Evolutionary conservation across 148 eudicot species (phyloP), one percentile per base, ranked within the genome.

Genomic region (Silene latifolia): DNA sequence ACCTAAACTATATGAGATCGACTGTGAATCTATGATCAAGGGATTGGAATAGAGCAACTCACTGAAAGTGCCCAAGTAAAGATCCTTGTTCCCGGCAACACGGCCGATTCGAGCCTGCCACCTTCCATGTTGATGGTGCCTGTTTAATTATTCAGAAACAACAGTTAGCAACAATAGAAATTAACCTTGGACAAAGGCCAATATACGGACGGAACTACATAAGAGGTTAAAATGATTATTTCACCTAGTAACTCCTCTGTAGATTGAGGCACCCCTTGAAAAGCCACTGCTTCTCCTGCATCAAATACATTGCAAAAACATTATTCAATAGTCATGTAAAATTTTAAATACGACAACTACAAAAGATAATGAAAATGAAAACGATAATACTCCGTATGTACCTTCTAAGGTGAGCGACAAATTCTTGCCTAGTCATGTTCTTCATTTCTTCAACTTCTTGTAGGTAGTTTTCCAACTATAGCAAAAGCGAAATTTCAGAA

Each of bases 31-130:
- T 27, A 51, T 8, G 5, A 74, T 20, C 6, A 15, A 54, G 21
- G 39, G 15, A 21, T 25, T 25, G 15, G 60, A 57, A 18, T 17
- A 32, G 15, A 12, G 5, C 47, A 57, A 86, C 97, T 82, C 75
- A 94, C 98, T 90, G 76, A 90, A 94, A 79, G 98, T 94, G 76
- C 98, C 98, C 0, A 94, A 82, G 74, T 94, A 94, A 61, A 94
- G 93, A 78, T 94, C 98, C 67, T 93, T 93, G 86, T 93, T 93
- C 44, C 98, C 98, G 0, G 98, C 98, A 44, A 91, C 98, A 56
- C 98, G 85, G 51, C 98, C 98, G 29, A 94, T 94, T 75, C 98
- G 82, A 71, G 98, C 98, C 81, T 94, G 98, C 98, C 98, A 94
- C 44, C 98, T 83, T 65, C 98, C 98, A 75, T 94, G 98, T 72